Evolutionary conservation across 192 early-diverging fungal species (phyloP).

Genomic region (Linnemannia zychae): DNA sequence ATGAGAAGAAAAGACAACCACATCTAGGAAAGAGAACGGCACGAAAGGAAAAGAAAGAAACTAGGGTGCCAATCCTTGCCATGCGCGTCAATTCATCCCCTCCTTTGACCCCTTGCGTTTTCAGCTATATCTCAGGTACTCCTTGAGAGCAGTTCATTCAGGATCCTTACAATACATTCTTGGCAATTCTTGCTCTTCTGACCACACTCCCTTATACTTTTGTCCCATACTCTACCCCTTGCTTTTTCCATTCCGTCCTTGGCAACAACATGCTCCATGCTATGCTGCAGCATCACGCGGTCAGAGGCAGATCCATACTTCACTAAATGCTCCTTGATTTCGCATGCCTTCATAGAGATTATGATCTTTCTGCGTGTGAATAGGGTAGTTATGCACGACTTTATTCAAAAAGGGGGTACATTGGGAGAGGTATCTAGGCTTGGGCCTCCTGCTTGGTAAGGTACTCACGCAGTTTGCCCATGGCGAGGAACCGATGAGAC

Average conservation of each 20-base stretch:
- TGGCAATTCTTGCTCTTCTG: background rate
- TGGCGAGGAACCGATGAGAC: constrained; percentile 86
- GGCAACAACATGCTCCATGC: background rate
- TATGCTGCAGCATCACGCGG: background rate
- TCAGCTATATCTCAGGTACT: background rate
- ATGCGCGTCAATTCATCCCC: background rate
- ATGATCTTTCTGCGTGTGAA: background rate
- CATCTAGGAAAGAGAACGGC: background rate
- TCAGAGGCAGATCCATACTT: background rate
- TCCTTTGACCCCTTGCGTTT: background rate
- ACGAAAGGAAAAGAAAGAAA: background rate
- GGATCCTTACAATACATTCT: background rate
- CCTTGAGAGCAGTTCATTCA: background rate
- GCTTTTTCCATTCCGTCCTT: background rate
- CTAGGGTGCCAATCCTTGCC: background rate
- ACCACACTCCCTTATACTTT: background rate
- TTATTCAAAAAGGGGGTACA: background rate
- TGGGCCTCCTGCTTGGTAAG: constrained; percentile 35
- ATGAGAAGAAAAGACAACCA: background rate
- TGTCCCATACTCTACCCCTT: background rate
- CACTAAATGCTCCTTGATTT: background rate
- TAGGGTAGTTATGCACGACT: background rate
- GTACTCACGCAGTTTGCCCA: constrained; percentile 72
- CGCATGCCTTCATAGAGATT: background rate
- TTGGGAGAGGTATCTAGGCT: background rate